Evolutionary conservation across 306 rosid species (phyloP).

Genomic region (Corylus heterophylla): DNA sequence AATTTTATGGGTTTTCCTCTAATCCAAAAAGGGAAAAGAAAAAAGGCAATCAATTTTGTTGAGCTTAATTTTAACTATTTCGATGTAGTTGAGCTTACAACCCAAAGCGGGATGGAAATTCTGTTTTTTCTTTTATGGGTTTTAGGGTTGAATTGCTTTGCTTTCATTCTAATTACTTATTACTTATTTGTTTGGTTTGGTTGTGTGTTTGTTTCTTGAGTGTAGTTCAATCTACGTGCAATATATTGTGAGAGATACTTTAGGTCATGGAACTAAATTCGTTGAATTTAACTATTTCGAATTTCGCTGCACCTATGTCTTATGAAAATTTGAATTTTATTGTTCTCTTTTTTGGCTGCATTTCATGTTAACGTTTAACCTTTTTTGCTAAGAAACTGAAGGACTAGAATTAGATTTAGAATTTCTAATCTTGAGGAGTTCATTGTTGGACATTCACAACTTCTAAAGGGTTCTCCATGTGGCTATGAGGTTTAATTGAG

Average conservation of each 20-base stretch:
- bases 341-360: background rate
- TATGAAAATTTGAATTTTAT: background rate
- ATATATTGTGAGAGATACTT: background rate
- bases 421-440: background rate
- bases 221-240: background rate
- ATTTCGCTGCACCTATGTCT: background rate
- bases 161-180: background rate
- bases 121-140: background rate
- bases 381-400: background rate
- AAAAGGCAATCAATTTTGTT: background rate
- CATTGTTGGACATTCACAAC: background rate
- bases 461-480: background rate
- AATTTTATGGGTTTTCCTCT: background rate
- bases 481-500: background rate
- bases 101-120: background rate
- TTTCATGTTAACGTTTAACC: background rate
- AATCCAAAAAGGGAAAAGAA: background rate
- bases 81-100: background rate
- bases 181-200: background rate
- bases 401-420: background rate
- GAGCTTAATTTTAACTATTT: constrained; percentile 22
- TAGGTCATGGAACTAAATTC: background rate
- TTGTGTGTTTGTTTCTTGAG: background rate
- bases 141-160: background rate
- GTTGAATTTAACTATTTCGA: background rate